phyloP scores from a whole-genome alignment of 2,329 filamentous ascomycete species.

The Bimuria novae-zelandiae region DNA sequence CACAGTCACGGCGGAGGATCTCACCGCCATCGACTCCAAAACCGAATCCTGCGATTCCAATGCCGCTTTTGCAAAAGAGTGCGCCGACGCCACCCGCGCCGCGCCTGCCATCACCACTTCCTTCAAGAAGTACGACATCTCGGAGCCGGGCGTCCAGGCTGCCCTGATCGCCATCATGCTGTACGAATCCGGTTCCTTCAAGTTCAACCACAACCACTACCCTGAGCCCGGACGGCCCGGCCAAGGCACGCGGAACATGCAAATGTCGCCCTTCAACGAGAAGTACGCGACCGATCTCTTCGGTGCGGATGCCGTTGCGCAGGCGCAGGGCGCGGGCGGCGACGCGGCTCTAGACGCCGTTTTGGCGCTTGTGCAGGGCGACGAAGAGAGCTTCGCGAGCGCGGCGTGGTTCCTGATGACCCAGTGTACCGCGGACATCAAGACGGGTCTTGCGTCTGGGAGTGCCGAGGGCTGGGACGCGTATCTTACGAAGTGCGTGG shows the following conservation, averaged over 20 bases:
- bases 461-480: constrained; percentile 55
- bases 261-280: constrained; percentile 59
- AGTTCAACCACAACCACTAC: constrained; percentile 71
- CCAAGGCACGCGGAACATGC: constrained; percentile 74
- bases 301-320: constrained; percentile 29
- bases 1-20: constrained; percentile 30
- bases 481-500: constrained; percentile 61
- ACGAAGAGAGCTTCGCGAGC: constrained; percentile 60
- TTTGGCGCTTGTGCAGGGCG: constrained; percentile 53
- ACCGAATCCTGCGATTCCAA: constrained; percentile 59
- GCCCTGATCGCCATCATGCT: constrained; percentile 72
- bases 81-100: constrained; percentile 61
- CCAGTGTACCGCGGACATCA: constrained; percentile 56
- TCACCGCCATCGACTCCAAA: constrained; percentile 62
- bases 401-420: constrained; percentile 66
- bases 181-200: constrained; percentile 71
- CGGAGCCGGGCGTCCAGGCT: constrained; percentile 64
- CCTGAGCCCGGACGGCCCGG: constrained; percentile 60
- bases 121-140: constrained; percentile 63
- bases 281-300: constrained; percentile 59
- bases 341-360: constrained; percentile 51
- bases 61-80: constrained; percentile 57
- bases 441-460: constrained; percentile 52
- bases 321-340: constrained; percentile 22
- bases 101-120: constrained; percentile 61